Conservation (phyloP, 345 rosid genomes). For the Eucalyptus cloeziana region DNA sequence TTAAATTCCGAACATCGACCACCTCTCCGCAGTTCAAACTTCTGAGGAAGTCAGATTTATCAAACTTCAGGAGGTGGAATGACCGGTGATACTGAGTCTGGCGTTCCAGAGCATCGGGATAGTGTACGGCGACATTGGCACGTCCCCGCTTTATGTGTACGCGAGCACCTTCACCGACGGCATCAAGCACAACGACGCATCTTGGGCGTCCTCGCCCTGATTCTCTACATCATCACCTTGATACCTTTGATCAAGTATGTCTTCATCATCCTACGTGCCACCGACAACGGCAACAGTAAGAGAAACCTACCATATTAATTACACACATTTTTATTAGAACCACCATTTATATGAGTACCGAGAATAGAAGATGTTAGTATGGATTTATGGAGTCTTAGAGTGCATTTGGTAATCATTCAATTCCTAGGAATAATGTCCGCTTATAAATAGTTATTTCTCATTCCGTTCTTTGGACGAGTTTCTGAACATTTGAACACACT, state of each 20-base stretch:
- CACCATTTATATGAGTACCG: not conserved
- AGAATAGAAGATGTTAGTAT: not conserved
- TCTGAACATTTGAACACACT: no score
- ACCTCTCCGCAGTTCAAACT: not conserved
- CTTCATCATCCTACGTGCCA: slow-evolving; percentile 32
- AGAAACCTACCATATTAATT: not conserved
- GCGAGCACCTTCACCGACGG: slow-evolving; percentile 14
- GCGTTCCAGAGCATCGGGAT: slow-evolving; percentile 56
- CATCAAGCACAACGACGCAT: slow-evolving; percentile 25
- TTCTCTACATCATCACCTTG: slow-evolving; percentile 36
- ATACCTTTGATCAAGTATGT: slow-evolving; percentile 43
- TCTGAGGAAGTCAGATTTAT: not conserved
- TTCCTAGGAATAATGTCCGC: rapidly evolving
- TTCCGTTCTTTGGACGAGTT: rapidly evolving
- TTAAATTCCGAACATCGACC: not conserved
- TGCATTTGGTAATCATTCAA: no score
- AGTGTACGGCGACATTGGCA: slow-evolving; percentile 49
- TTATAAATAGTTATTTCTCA: no score
- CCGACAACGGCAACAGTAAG: slow-evolving; percentile 35
- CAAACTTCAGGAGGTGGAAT: not conserved
- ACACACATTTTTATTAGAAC: not conserved
- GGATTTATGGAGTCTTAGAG: not conserved
- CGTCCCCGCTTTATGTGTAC: slow-evolving; percentile 45
- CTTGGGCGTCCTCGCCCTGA: slow-evolving; percentile 42
- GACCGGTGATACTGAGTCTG: slow-evolving; percentile 20